A percentile compares a stretch with the other conserved stretches of the same genome.
phyloP scores from a whole-genome alignment of 768 basidiomycete genomes.

The Austroboletus festivus region DNA sequence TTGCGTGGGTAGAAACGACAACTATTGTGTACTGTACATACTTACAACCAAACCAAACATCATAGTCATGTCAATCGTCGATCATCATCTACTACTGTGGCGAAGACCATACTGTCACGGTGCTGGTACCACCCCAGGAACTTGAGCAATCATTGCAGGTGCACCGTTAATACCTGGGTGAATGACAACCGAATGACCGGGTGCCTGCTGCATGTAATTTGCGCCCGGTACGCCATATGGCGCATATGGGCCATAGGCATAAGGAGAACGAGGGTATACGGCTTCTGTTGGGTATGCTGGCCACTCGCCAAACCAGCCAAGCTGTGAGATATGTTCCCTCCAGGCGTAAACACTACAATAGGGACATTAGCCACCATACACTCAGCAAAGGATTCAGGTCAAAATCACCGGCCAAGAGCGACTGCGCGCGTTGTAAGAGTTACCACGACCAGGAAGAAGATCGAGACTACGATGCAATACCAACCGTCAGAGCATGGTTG shows the following conservation, averaged over 20 bases:
- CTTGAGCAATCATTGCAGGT: conserved; percentile 58
- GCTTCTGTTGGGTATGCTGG: conserved; percentile 50
- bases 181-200: conserved; percentile 65
- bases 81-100: too few species aligned
- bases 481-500: background rate
- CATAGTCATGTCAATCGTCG: conserved; percentile 8
- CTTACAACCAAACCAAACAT: conserved; percentile 8
- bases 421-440: conserved; percentile 46
- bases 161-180: conserved; percentile 63
- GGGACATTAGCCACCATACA: background rate
- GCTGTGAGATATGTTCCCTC: conserved; percentile 44
- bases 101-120: background rate
- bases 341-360: conserved; percentile 28
- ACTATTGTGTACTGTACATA: conserved; percentile 8
- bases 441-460: conserved; percentile 56
- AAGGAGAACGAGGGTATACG: conserved; percentile 19
- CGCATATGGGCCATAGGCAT: conserved; percentile 34
- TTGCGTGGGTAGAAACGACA: background rate
- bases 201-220: conserved; percentile 45
- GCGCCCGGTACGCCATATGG: conserved; percentile 27
- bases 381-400: background rate
- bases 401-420: conserved; percentile 29
- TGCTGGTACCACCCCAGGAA: conserved; percentile 38
- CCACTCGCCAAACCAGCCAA: conserved; percentile 75
- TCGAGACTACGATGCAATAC: conserved; percentile 30